Evolutionary conservation across 2,329 filamentous ascomycete species (phyloP).

Genomic region (Westerdykella sp.): DNA sequence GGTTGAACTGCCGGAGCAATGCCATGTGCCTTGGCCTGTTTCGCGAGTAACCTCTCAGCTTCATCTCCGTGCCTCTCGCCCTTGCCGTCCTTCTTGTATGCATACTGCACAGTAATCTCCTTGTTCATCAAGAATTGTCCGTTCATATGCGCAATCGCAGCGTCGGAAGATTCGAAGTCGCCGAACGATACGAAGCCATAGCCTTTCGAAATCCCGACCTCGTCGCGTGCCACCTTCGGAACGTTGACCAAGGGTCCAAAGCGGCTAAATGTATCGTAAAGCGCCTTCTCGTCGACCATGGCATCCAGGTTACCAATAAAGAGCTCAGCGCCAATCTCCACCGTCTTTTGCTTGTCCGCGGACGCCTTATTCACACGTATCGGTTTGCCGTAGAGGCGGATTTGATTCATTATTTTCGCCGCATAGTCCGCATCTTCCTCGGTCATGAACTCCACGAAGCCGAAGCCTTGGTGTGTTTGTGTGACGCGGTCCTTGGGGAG

Average conservation of each 20-base stretch:
- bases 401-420: constrained; percentile 91
- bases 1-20: constrained; percentile 75
- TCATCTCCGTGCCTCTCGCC: constrained; percentile 92
- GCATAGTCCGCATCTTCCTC: constrained; percentile 96
- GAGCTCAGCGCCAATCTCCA: constrained; percentile 92
- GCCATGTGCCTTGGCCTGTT: constrained; percentile 90
- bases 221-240: constrained; percentile 84
- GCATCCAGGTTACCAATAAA: constrained; percentile 94
- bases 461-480: constrained; percentile 93
- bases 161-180: constrained; percentile 89
- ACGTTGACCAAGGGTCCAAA: constrained; percentile 80
- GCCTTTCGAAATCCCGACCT: constrained; percentile 81
- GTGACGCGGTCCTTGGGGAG: constrained; percentile 97
- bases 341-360: constrained; percentile 88
- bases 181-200: constrained; percentile 94
- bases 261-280: constrained; percentile 90
- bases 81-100: constrained; percentile 98
- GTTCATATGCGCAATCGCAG: constrained; percentile 86
- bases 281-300: constrained; percentile 89
- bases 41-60: constrained; percentile 84
- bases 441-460: constrained; percentile 96
- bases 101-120: constrained; percentile 93
- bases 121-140: constrained; percentile 97
- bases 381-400: constrained; percentile 87
- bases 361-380: constrained; percentile 92